These are phyloP conservation scores for Striga hermonthica DNA, from an alignment of 305 asterid species.

Conservation along the genomic window DNA sequence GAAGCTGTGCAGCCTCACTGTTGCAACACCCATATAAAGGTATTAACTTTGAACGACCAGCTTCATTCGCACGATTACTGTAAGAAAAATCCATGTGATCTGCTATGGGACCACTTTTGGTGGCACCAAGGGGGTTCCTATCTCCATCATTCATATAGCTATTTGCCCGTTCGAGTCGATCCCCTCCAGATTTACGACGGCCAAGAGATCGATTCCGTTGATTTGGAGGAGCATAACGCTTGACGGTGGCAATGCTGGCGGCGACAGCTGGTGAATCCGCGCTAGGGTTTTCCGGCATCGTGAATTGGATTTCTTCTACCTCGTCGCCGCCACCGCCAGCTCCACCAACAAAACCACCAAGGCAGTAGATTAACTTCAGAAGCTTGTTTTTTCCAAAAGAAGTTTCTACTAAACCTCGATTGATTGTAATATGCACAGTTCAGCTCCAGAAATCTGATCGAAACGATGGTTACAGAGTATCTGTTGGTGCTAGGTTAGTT, in stretches of 20 bases:
- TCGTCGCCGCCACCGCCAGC: constrained; percentile 36
- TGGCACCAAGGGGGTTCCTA: constrained; percentile 43
- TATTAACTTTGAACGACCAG: constrained; percentile 43
- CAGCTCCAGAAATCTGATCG: constrained; percentile 26
- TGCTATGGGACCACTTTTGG: constrained; percentile 43
- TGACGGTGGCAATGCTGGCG: constrained; percentile 58
- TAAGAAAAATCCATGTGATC: constrained; percentile 54
- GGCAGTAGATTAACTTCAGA: constrained; percentile 23
- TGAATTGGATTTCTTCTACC: constrained; percentile 29
- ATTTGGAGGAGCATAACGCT: constrained; percentile 90
- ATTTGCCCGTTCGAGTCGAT: constrained; percentile 50
- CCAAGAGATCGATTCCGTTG: constrained; percentile 77
- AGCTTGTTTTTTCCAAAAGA: background rate
- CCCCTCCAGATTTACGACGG: constrained; percentile 83
- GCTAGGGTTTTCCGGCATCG: constrained; percentile 74
- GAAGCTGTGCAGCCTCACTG: constrained; percentile 67
- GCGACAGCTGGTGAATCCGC: constrained; percentile 52
- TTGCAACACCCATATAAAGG: constrained; percentile 62
- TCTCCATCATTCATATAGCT: constrained; percentile 57
- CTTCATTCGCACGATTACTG: constrained; percentile 41
- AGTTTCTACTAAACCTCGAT: background rate
- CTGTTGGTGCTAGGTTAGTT: no score
- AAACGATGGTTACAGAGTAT: constrained; percentile 22
- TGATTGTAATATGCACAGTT: constrained; percentile 28
- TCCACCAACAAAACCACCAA: constrained; percentile 33